Percentiles rank a stretch among this genome's conserved stretches.
phyloP scores from a whole-genome alignment of 1,284 basidiomycete species.

The Ustilago sp. region DNA sequence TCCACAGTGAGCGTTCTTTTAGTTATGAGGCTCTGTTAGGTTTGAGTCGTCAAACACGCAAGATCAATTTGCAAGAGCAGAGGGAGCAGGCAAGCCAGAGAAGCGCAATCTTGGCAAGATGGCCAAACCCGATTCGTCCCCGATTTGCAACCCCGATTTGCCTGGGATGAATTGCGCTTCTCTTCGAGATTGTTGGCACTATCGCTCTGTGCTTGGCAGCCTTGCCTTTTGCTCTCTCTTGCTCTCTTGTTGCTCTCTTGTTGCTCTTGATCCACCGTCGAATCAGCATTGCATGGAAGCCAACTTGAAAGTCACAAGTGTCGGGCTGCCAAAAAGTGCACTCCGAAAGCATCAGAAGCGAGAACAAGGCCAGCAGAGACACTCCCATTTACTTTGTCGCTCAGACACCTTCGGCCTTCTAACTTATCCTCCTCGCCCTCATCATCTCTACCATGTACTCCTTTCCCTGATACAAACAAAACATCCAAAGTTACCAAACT shows the following conservation, averaged over 20 bases:
- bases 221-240: not conserved
- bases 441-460: constrained; percentile 1
- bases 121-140: constrained; percentile 1
- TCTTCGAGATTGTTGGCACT: no score
- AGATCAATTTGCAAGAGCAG: not conserved
- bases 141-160: not conserved
- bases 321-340: constrained; percentile 2
- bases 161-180: no score
- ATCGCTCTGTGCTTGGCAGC: no score
- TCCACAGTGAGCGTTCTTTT: no score
- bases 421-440: not conserved
- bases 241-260: not conserved
- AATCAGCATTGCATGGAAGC: constrained; percentile 1
- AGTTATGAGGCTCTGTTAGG: no score
- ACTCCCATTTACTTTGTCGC: not conserved
- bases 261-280: not conserved
- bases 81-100: not conserved
- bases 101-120: constrained; percentile 1
- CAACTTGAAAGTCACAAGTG: not conserved
- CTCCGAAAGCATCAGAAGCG: not conserved
- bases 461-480: not conserved
- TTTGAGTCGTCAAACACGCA: no score
- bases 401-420: constrained; percentile 5
- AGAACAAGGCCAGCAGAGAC: not conserved
- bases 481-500: not conserved